phyloP scores from a whole-genome alignment of 176 grass and related monocot species.

The Carex parvula region DNA sequence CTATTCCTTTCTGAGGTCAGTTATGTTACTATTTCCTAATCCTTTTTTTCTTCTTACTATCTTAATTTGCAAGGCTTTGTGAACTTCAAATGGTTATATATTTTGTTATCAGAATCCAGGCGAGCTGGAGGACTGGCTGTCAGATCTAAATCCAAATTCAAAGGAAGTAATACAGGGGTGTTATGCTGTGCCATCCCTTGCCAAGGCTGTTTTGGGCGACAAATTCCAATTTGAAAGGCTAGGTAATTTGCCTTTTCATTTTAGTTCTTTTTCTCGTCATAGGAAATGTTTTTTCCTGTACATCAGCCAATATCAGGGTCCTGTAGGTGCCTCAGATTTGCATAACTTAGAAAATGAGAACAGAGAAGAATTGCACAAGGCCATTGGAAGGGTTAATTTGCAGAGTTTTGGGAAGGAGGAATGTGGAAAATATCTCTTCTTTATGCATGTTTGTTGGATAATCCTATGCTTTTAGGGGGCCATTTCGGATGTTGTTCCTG shows the following conservation, averaged over 20 bases:
- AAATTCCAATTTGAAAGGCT: slow-evolving; percentile 97
- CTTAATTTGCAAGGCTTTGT: slow-evolving; percentile 1
- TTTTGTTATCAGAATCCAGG: slow-evolving; percentile 64
- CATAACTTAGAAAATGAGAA: neutral
- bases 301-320: neutral
- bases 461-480: neutral
- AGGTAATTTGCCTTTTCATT: slow-evolving; percentile 42
- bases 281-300: neutral
- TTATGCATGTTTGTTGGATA: neutral
- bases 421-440: neutral
- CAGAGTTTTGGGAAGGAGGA: neutral
- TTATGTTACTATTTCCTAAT: neutral
- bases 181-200: slow-evolving; percentile 61
- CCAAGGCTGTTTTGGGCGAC: slow-evolving; percentile 50
- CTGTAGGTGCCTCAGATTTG: neutral
- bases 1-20: slow-evolving; percentile 77
- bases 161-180: slow-evolving; percentile 83
- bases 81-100: neutral
- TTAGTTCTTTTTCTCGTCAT: neutral
- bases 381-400: neutral
- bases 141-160: slow-evolving; percentile 72
- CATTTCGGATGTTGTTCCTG: neutral
- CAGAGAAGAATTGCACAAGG: neutral
- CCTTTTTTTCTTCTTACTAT: neutral
- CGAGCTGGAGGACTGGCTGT: slow-evolving; percentile 80